Evolutionary conservation across 306 rosid genomes (phyloP).

Genomic region (Arachis hypogaea): DNA sequence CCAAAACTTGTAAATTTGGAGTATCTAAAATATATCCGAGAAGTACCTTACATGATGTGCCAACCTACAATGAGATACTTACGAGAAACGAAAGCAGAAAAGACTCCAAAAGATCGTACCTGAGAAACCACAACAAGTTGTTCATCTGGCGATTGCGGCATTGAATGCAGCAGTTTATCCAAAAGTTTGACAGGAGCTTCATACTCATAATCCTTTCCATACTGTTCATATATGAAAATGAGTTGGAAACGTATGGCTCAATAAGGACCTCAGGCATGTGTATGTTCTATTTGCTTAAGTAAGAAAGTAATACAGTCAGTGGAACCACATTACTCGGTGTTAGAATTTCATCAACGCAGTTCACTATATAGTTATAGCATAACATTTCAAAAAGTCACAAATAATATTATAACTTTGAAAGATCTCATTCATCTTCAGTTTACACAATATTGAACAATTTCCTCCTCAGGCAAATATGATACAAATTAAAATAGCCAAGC

Average conservation of each 20-base stretch:
- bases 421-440: conserved; percentile 31
- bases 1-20: no score
- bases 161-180: conserved; percentile 84
- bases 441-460: conserved; percentile 20
- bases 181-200: conserved; percentile 96
- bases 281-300: conserved; percentile 17
- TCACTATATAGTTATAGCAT: neutral
- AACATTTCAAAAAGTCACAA: neutral
- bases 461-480: conserved; percentile 4
- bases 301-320: conserved; percentile 20
- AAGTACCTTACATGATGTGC: no score
- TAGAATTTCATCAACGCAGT: conserved; percentile 19
- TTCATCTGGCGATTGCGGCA: conserved; percentile 86
- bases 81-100: conserved; percentile 2
- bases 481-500: conserved; percentile 21
- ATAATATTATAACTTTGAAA: conserved; percentile 16
- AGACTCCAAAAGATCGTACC: conserved; percentile 52
- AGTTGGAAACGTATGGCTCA: conserved; percentile 30
- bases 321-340: conserved; percentile 16
- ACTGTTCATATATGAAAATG: conserved; percentile 53
- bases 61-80: neutral
- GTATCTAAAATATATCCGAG: no score
- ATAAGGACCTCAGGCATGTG: conserved; percentile 29
- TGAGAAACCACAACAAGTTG: conserved; percentile 94
- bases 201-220: conserved; percentile 89